phyloP scores from a whole-genome alignment of 2,329 filamentous ascomycete genomes.

The Dactylella cylindrospora region DNA sequence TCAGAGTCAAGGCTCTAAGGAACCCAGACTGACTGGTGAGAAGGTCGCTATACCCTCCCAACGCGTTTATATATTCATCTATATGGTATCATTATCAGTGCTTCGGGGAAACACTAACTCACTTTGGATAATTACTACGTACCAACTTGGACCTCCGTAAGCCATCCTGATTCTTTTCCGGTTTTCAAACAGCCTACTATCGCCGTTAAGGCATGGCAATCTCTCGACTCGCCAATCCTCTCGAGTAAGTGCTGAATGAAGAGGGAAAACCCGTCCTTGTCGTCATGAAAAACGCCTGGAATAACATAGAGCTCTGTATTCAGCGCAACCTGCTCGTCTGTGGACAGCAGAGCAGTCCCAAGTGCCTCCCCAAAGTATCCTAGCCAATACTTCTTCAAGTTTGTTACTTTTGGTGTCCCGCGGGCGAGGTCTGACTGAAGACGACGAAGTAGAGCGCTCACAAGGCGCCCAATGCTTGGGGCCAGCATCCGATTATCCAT shows the following conservation, averaged over 20 bases:
- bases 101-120: background rate
- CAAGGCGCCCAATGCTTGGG: constrained; percentile 45
- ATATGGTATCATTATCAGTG: background rate
- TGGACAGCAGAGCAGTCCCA: constrained; percentile 20
- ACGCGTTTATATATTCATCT: constrained; percentile 9
- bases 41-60: constrained; percentile 29
- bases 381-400: constrained; percentile 14
- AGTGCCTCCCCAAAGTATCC: constrained; percentile 17
- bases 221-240: constrained; percentile 34
- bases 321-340: constrained; percentile 20
- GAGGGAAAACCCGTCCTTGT: constrained; percentile 50
- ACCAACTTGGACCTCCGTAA: constrained; percentile 44
- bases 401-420: background rate
- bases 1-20: constrained; percentile 21
- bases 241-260: constrained; percentile 57
- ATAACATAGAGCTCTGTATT: constrained; percentile 38
- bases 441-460: constrained; percentile 27
- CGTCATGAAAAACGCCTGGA: constrained; percentile 42
- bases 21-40: constrained; percentile 11
- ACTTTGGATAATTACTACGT: background rate
- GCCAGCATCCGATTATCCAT: constrained; percentile 45
- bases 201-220: constrained; percentile 23
- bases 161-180: constrained; percentile 47
- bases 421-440: constrained; percentile 8
- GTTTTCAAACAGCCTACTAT: constrained; percentile 47